These are phyloP conservation scores for Volvox reticuliferus DNA, from an alignment of 139 green algal genomes.

Conservation along the genomic window DNA sequence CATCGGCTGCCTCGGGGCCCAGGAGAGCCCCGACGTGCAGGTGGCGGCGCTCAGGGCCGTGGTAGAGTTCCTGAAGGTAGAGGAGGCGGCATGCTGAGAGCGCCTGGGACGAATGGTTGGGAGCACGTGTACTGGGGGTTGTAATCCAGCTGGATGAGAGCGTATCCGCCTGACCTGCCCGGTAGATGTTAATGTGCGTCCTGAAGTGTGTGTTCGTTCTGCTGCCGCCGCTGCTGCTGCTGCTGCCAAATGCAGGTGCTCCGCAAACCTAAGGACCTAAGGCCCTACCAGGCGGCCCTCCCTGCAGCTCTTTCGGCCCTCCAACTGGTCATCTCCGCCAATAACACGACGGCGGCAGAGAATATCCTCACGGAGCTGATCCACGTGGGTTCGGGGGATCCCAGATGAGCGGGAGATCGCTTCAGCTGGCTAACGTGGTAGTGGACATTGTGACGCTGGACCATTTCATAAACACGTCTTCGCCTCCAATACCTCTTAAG, in stretches of 20 bases:
- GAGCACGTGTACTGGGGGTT: too few relatives aligned
- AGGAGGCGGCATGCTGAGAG: neutral
- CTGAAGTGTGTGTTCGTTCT: too few relatives aligned
- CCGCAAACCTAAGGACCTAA: constrained; percentile 22
- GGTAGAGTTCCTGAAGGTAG: neutral
- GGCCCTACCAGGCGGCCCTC: constrained; percentile 28
- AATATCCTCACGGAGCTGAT: constrained; percentile 1
- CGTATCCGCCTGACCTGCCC: too few relatives aligned
- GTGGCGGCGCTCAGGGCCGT: constrained; percentile 21
- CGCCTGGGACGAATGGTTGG: too few relatives aligned
- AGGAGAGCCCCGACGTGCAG: neutral
- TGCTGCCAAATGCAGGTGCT: neutral
- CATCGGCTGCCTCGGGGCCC: neutral
- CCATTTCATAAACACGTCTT: too few relatives aligned
- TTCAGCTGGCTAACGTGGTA: too few relatives aligned
- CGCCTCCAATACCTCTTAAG: too few relatives aligned
- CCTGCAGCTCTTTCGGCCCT: neutral
- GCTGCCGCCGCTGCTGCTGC: too few relatives aligned
- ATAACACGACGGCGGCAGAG: neutral
- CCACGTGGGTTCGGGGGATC: neutral
- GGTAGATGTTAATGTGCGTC: too few relatives aligned
- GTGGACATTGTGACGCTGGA: too few relatives aligned
- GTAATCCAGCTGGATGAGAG: too few relatives aligned
- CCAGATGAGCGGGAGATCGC: too few relatives aligned
- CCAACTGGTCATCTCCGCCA: neutral